A percentile compares a stretch with the other conserved stretches of the same genome.
Evolutionary conservation across 2,329 filamentous ascomycete genomes (phyloP).

Genomic region (Amauroascus verrucosus): DNA sequence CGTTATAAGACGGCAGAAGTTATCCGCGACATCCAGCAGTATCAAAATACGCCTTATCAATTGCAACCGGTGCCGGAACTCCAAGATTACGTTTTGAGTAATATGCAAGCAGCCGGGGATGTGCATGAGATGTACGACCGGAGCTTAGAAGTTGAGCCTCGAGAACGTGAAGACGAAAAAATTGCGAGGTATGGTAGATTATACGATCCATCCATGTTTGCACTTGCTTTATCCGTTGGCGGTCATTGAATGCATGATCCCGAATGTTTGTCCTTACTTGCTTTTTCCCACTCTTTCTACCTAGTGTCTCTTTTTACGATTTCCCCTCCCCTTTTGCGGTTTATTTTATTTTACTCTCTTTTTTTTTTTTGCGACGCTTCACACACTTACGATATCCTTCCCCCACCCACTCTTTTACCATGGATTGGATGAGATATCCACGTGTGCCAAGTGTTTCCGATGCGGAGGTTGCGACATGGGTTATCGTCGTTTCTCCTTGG

Average conservation of each 20-base stretch:
- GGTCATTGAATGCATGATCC: slow-evolving; percentile 7
- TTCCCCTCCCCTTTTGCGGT: too few species aligned
- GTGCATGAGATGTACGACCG: slow-evolving; percentile 99
- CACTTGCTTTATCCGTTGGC: slow-evolving; percentile 12
- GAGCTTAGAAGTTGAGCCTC: slow-evolving; percentile 82
- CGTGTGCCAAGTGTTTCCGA: slow-evolving; percentile 12
- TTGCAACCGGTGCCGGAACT: slow-evolving; percentile 81
- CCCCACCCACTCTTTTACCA: not conserved
- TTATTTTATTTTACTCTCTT: not conserved
- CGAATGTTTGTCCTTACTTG: slow-evolving; percentile 9
- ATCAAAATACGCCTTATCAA: slow-evolving; percentile 94
- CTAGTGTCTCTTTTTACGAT: not conserved
- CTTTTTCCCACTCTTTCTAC: slow-evolving; percentile 5
- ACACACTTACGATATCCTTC: slow-evolving; percentile 3
- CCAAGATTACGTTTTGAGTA: slow-evolving; percentile 91
- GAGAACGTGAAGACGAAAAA: slow-evolving; percentile 97
- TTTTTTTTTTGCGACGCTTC: not conserved
- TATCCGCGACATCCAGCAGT: slow-evolving; percentile 96
- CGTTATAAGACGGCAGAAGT: slow-evolving; percentile 96
- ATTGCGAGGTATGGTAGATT: slow-evolving; percentile 67
- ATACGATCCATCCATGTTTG: slow-evolving; percentile 17
- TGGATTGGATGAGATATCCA: slow-evolving; percentile 21
- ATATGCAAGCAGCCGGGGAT: slow-evolving; percentile 90
- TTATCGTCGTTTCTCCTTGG: not conserved
- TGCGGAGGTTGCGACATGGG: not conserved